Percentiles rank a stretch among this genome's conserved stretches.
Evolutionary conservation across 1,284 basidiomycete genomes (phyloP).

Genomic region (Rhodotorula glutinis): DNA sequence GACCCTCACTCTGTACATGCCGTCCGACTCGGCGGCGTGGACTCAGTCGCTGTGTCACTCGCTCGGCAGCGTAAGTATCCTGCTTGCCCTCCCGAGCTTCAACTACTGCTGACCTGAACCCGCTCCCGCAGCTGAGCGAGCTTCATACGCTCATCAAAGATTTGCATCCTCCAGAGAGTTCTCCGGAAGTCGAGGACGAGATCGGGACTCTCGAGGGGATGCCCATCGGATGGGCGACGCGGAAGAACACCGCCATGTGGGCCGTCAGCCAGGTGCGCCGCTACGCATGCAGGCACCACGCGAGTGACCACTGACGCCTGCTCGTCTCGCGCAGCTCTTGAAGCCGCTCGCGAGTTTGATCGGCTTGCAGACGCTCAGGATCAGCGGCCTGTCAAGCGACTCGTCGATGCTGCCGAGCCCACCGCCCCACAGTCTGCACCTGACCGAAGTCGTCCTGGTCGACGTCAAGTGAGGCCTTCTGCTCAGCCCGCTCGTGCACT

Average conservation of each 20-base stretch:
- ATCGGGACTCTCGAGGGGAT: constrained; percentile 32
- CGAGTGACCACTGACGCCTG: background rate
- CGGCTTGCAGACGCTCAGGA: constrained; percentile 18
- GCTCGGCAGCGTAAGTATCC: constrained; percentile 24
- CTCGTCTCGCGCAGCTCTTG: constrained; percentile 18
- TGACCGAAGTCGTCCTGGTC: constrained; percentile 35
- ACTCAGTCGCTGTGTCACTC: constrained; percentile 28
- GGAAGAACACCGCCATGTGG: constrained; percentile 30
- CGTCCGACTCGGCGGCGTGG: constrained; percentile 31
- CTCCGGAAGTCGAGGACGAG: constrained; percentile 5
- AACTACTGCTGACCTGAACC: background rate
- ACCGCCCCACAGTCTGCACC: constrained; percentile 8
- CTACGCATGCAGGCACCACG: background rate
- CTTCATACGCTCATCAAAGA: constrained; percentile 35
- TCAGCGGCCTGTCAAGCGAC: constrained; percentile 39
- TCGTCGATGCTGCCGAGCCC: constrained; percentile 25
- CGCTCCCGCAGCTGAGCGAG: constrained; percentile 15
- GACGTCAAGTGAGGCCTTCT: constrained; percentile 34
- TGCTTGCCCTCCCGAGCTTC: background rate
- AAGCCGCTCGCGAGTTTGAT: constrained; percentile 33
- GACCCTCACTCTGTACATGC: constrained; percentile 31
- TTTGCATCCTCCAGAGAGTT: constrained; percentile 14
- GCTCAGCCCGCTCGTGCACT: background rate
- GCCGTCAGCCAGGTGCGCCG: constrained; percentile 33
- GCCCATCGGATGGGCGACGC: constrained; percentile 36